Percentiles rank a stretch among this genome's conserved stretches.
phyloP scores from a whole-genome alignment of 768 basidiomycete species.

The Scleroderma citrinum region DNA sequence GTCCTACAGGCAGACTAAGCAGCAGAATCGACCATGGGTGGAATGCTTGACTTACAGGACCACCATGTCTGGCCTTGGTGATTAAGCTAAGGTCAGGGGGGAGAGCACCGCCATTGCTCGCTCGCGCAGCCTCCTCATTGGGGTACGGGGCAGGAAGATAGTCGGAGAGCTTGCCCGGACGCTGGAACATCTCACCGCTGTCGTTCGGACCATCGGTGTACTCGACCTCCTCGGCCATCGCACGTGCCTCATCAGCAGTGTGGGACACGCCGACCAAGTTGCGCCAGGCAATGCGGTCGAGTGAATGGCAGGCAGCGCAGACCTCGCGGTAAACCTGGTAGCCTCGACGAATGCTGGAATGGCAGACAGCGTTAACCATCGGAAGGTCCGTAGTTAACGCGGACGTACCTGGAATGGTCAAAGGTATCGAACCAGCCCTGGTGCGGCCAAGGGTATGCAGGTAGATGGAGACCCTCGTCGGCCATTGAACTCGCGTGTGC shows the following conservation, averaged over 20 bases:
- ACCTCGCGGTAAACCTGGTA: slow-evolving; percentile 99
- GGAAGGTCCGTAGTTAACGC: slow-evolving; percentile 8
- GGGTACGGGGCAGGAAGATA: slow-evolving; percentile 94
- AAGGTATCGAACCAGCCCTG: slow-evolving; percentile 84
- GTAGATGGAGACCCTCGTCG: slow-evolving; percentile 91
- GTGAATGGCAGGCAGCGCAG: slow-evolving; percentile 97
- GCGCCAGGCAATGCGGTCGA: slow-evolving; percentile 99
- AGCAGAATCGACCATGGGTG: not conserved
- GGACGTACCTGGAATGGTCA: slow-evolving; percentile 87
- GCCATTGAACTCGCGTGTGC: slow-evolving; percentile 89
- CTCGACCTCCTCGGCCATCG: slow-evolving; percentile 94
- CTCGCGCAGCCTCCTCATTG: slow-evolving; percentile 96
- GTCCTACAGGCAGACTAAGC: slow-evolving; percentile 50
- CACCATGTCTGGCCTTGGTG: slow-evolving; percentile 96
- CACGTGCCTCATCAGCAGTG: slow-evolving; percentile 82
- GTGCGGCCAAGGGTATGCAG: slow-evolving; percentile 87
- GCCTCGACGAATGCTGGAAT: slow-evolving; percentile 81
- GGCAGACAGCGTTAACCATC: slow-evolving; percentile 10
- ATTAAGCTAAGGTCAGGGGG: slow-evolving; percentile 98
- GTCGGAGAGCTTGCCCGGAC: slow-evolving; percentile 97
- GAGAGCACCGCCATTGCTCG: slow-evolving; percentile 89
- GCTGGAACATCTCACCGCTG: slow-evolving; percentile 96
- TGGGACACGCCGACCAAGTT: slow-evolving; percentile 98
- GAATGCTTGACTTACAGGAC: slow-evolving; percentile 57
- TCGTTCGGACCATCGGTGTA: slow-evolving; percentile 95